Evolutionary conservation across 2,329 filamentous ascomycete species (phyloP).

Genomic region (Alternaria postmessia): DNA sequence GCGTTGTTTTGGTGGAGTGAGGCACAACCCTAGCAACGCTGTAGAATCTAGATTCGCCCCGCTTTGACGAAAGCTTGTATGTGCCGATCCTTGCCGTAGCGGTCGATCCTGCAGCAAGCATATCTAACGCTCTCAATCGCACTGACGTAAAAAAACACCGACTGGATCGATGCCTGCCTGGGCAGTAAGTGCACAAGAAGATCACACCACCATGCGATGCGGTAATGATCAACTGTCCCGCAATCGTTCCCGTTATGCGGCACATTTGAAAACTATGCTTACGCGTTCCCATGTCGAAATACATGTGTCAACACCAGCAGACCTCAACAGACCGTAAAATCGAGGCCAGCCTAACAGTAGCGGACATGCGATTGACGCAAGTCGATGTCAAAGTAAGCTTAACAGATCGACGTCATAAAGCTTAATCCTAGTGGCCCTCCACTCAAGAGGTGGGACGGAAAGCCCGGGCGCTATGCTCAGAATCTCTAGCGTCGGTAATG

Average conservation of each 20-base stretch:
- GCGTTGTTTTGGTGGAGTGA: not conserved
- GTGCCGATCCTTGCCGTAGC: not conserved
- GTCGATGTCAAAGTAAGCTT: slow-evolving; percentile 21
- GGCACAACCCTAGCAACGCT: not conserved
- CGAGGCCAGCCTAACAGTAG: not conserved
- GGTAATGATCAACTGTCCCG: not conserved
- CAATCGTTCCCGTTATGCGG: not conserved
- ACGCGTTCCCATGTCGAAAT: not conserved
- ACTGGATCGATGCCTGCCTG: not conserved
- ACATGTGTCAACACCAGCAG: not conserved
- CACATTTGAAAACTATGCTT: not conserved
- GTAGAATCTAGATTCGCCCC: slow-evolving; percentile 1
- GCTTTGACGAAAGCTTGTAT: not conserved
- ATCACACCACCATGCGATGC: not conserved
- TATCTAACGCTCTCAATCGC: not conserved
- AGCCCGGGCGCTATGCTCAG: slow-evolving; percentile 7
- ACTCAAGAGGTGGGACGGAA: slow-evolving; percentile 2
- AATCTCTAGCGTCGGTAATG: not conserved
- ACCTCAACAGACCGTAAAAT: not conserved
- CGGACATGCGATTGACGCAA: not conserved
- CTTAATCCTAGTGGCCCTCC: slow-evolving; percentile 8
- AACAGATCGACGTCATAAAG: slow-evolving; percentile 18
- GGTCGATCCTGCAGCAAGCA: not conserved
- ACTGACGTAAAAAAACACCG: not conserved
- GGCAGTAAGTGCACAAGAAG: not conserved